phyloP scores from a whole-genome alignment of 768 basidiomycete genomes.

The Mrakia frigida region DNA sequence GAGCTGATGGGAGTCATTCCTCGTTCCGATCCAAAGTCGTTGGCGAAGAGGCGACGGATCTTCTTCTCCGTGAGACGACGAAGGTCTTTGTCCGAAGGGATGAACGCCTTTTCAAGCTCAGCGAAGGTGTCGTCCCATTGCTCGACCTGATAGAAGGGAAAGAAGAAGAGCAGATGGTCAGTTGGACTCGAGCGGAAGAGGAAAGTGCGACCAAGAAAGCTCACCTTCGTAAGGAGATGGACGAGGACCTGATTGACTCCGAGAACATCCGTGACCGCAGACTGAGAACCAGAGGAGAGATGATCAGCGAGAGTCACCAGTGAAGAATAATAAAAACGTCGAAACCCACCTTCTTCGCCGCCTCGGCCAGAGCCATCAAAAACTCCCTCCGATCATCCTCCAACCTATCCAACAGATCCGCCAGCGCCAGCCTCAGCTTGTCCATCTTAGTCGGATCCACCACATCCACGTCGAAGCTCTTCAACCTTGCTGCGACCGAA shows the following conservation, averaged over 20 bases:
- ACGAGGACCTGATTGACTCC: conserved; percentile 80
- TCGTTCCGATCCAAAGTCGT: conserved; percentile 40
- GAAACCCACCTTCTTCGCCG: conserved; percentile 58
- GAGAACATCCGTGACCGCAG: conserved; percentile 74
- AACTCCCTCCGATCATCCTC: conserved; percentile 59
- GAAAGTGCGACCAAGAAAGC: background rate
- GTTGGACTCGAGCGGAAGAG: no score
- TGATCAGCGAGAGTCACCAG: background rate
- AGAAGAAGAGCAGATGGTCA: background rate
- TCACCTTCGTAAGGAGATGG: conserved; percentile 48
- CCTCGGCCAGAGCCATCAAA: conserved; percentile 65
- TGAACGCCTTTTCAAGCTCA: conserved; percentile 49
- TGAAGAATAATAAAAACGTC: background rate
- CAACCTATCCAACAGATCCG: conserved; percentile 61
- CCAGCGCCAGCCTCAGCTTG: conserved; percentile 37
- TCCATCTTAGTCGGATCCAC: conserved; percentile 41
- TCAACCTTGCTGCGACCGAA: conserved; percentile 46
- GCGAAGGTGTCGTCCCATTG: conserved; percentile 65
- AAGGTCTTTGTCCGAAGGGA: conserved; percentile 54
- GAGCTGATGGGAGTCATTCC: conserved; percentile 36
- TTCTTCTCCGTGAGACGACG: conserved; percentile 43
- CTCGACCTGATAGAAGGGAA: conserved; percentile 60
- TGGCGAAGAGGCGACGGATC: conserved; percentile 43
- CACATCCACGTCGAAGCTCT: conserved; percentile 41
- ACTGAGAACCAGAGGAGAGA: conserved; percentile 48